Evolutionary conservation across 306 rosid species (phyloP).

Genomic region (Dryas drummondii): DNA sequence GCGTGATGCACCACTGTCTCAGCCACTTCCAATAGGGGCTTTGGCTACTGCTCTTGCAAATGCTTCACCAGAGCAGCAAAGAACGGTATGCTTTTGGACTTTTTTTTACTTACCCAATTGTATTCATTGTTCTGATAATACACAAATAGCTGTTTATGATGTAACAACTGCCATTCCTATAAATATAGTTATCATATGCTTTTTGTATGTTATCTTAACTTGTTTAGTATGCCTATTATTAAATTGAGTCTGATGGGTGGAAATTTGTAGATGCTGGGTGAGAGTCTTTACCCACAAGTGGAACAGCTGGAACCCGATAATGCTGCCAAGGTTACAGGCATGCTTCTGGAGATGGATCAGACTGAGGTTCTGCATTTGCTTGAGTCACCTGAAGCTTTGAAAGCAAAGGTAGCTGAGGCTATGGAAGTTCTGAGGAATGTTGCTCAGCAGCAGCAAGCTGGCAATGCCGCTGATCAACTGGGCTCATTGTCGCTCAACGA

Average conservation of each 20-base stretch:
- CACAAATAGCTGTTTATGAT: background rate
- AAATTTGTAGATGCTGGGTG: constrained; percentile 86
- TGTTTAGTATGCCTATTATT: background rate
- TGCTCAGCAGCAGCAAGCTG: constrained; percentile 88
- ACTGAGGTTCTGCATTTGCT: constrained; percentile 96
- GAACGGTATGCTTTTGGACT: constrained; percentile 56
- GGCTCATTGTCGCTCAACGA: constrained; percentile 75
- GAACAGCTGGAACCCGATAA: constrained; percentile 94
- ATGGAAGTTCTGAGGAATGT: constrained; percentile 94
- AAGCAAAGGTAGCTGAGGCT: constrained; percentile 95
- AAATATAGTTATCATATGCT: background rate
- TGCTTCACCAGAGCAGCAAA: constrained; percentile 94
- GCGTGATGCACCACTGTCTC: constrained; percentile 76
- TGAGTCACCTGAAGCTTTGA: constrained; percentile 96
- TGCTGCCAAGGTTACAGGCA: constrained; percentile 98
- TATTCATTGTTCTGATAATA: background rate
- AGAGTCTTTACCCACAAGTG: constrained; percentile 94
- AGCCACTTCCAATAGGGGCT: constrained; percentile 87
- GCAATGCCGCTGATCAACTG: constrained; percentile 81
- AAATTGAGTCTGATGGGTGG: constrained; percentile 19
- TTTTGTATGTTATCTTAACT: background rate
- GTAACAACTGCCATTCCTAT: background rate
- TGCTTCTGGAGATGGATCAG: constrained; percentile 99
- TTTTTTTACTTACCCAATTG: too few relatives aligned
- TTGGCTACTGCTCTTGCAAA: constrained; percentile 94